Evolutionary conservation across 345 rosid genomes (phyloP).

Genomic region (Citrus unshiu): DNA sequence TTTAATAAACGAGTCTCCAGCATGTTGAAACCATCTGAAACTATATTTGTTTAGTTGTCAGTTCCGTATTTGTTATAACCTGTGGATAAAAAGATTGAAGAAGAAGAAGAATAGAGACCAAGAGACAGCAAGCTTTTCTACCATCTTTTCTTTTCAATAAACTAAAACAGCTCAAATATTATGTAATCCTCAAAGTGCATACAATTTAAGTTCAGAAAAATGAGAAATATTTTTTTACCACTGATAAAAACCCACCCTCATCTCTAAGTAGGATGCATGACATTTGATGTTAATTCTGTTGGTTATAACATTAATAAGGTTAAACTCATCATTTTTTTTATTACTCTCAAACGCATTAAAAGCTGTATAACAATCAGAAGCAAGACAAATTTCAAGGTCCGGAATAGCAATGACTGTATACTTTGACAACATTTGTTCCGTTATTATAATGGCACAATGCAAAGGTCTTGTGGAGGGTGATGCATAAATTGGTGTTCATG

Average conservation of each 20-base stretch:
- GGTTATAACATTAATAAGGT: background rate
- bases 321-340: background rate
- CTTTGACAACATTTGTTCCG: background rate
- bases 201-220: background rate
- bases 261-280: background rate
- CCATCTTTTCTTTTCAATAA: background rate
- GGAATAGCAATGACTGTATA: background rate
- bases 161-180: background rate
- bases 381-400: too few species aligned
- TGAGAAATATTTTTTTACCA: background rate
- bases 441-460: background rate
- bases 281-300: slow-evolving; percentile 2
- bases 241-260: background rate
- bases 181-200: slow-evolving; percentile 2
- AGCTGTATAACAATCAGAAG: background rate
- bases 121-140: background rate
- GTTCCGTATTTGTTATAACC: slow-evolving; percentile 12
- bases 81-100: background rate
- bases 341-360: background rate
- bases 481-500: background rate
- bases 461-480: background rate
- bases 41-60: slow-evolving; percentile 50
- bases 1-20: slow-evolving; percentile 74
- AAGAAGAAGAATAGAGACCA: background rate
- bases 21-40: slow-evolving; percentile 85